Conservation (phyloP, 202 grass and related monocot genomes). For the Setaria viridis region DNA sequence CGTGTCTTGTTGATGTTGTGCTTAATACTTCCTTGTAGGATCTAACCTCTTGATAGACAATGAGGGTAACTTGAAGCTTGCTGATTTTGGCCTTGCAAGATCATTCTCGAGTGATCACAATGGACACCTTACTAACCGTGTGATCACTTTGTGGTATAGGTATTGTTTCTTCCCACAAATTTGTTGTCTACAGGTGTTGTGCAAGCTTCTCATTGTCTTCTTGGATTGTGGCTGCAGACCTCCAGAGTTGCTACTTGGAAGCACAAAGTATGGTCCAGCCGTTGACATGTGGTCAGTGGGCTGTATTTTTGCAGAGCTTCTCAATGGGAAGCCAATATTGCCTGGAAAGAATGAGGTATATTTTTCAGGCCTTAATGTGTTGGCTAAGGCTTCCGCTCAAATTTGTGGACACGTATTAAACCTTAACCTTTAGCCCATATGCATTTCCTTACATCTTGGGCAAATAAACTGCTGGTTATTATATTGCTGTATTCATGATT, state of each 20-base stretch:
- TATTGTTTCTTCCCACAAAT: constrained; percentile 19
- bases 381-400: background rate
- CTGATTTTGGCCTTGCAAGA: constrained; percentile 95
- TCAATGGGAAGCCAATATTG: constrained; percentile 88
- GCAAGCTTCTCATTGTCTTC: background rate
- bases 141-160: constrained; percentile 98
- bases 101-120: constrained; percentile 86
- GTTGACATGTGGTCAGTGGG: constrained; percentile 96
- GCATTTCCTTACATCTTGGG: background rate
- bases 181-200: constrained; percentile 5
- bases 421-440: background rate
- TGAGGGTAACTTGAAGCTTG: constrained; percentile 97
- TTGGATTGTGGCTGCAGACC: constrained; percentile 57
- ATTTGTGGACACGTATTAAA: background rate
- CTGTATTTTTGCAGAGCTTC: constrained; percentile 92
- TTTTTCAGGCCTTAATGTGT: background rate
- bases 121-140: constrained; percentile 86
- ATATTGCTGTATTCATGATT: background rate
- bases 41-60: constrained; percentile 98
- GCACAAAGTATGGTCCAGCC: constrained; percentile 85
- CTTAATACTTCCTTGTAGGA: constrained; percentile 49
- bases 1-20: background rate
- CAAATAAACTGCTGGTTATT: constrained; percentile 2
- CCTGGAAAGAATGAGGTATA: constrained; percentile 87
- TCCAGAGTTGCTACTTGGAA: constrained; percentile 88